Evolutionary conservation across 1,284 basidiomycete genomes (phyloP).

Genomic region (Coniferiporia weirii): DNA sequence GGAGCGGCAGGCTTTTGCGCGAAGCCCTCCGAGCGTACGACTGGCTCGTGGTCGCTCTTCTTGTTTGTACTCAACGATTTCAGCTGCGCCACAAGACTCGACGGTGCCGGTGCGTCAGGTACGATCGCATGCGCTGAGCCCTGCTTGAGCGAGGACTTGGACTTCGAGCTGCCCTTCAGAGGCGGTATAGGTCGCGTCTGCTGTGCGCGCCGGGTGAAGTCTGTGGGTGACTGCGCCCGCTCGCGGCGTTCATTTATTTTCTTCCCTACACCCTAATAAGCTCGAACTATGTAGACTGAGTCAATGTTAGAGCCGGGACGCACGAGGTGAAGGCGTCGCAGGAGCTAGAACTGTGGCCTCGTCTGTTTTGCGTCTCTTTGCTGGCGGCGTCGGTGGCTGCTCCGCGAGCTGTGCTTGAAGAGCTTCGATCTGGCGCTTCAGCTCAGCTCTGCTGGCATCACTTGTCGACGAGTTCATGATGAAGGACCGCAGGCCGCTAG

Average conservation of each 20-base stretch:
- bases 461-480: background rate
- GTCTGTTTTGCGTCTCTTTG: constrained; percentile 47
- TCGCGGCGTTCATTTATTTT: constrained; percentile 16
- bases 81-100: constrained; percentile 17
- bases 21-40: constrained; percentile 20
- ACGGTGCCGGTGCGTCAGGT: constrained; percentile 2
- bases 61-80: constrained; percentile 3
- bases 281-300: background rate
- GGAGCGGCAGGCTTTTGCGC: constrained; percentile 18
- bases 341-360: constrained; percentile 48
- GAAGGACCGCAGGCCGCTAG: background rate
- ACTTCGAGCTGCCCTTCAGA: background rate
- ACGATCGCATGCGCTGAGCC: background rate
- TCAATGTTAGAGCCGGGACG: constrained; percentile 24
- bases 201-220: background rate
- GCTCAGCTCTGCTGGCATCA: constrained; percentile 22
- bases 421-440: constrained; percentile 38
- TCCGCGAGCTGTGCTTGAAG: constrained; percentile 40
- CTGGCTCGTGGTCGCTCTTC: constrained; percentile 6
- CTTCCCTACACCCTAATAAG: constrained; percentile 9
- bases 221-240: background rate
- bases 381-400: constrained; percentile 28
- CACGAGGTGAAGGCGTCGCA: constrained; percentile 67
- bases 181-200: background rate
- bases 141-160: background rate